Evolutionary conservation across 106 monocot genomes (phyloP).

Genomic region (Xerophyta viscosa): DNA sequence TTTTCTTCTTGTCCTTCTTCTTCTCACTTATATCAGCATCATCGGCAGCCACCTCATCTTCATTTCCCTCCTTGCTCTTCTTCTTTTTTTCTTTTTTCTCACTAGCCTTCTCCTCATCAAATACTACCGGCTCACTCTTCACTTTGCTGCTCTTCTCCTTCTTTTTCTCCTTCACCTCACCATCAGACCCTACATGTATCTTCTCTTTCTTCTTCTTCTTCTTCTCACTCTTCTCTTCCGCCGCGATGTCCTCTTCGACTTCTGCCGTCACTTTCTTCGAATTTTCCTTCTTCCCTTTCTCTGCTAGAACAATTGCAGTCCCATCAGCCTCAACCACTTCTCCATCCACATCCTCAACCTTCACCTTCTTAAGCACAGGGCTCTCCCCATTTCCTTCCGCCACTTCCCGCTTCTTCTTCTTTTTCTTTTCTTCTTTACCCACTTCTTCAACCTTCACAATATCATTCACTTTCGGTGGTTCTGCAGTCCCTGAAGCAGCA

Average conservation of each 20-base stretch:
- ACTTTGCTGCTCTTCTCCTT: slow-evolving; percentile 20
- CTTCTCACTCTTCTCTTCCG: slow-evolving; percentile 29
- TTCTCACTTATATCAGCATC: slow-evolving; percentile 34
- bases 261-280: slow-evolving; percentile 8
- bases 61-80: slow-evolving; percentile 16
- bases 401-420: slow-evolving; percentile 40
- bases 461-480: slow-evolving; percentile 15
- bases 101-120: slow-evolving; percentile 27
- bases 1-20: slow-evolving; percentile 75
- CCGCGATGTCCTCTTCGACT: slow-evolving; percentile 3
- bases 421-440: slow-evolving; percentile 36
- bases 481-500: no score
- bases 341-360: slow-evolving; percentile 28
- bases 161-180: slow-evolving; percentile 34
- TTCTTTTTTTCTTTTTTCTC: slow-evolving; percentile 45
- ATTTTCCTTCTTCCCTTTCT: slow-evolving; percentile 10
- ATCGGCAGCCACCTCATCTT: slow-evolving; percentile 3
- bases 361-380: slow-evolving; percentile 33
- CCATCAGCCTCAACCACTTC: no score
- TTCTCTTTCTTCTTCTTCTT: slow-evolving; percentile 40
- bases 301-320: no score
- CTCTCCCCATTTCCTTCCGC: slow-evolving; percentile 28
- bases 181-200: background rate
- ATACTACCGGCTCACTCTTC: slow-evolving; percentile 7
- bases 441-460: no score